These are phyloP conservation scores for Cytospora schulzeri DNA, from an alignment of 2,329 filamentous ascomycete genomes.

Conservation along the genomic window DNA sequence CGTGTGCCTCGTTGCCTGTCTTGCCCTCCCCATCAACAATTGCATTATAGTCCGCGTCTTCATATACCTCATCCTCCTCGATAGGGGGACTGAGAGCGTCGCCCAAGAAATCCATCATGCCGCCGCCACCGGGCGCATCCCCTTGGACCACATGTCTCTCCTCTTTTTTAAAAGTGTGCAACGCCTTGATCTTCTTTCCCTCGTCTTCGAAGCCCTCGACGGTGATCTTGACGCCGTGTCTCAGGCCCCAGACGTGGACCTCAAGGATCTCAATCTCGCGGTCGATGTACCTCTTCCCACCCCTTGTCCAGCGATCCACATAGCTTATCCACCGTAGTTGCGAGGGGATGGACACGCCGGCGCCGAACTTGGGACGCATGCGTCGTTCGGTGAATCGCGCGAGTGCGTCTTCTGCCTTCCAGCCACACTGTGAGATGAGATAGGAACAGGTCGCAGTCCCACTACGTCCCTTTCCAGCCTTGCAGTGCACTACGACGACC, in stretches of 20 bases:
- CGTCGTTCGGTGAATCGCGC: constrained; percentile 72
- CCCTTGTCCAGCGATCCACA: constrained; percentile 79
- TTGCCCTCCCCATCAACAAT: constrained; percentile 18
- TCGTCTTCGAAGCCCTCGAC: constrained; percentile 88
- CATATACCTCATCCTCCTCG: constrained; percentile 40
- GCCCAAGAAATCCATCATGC: constrained; percentile 54
- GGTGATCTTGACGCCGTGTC: constrained; percentile 83
- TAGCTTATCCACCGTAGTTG: constrained; percentile 88
- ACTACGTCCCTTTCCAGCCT: constrained; percentile 92
- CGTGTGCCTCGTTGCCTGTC: constrained; percentile 19
- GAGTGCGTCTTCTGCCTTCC: constrained; percentile 56
- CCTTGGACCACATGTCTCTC: constrained; percentile 73
- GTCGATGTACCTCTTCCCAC: constrained; percentile 79
- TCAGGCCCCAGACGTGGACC: constrained; percentile 85
- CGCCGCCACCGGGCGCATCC: constrained; percentile 51
- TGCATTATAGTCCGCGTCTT: constrained; percentile 34
- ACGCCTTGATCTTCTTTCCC: constrained; percentile 79
- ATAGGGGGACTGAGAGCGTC: constrained; percentile 40
- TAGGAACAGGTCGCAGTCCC: constrained; percentile 88
- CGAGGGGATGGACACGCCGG: constrained; percentile 89
- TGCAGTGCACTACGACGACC: constrained; percentile 93
- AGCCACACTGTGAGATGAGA: constrained; percentile 80
- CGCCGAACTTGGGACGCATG: constrained; percentile 87
- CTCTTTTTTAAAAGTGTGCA: constrained; percentile 75
- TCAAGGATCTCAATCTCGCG: constrained; percentile 82